Conservation (phyloP, 2,329 filamentous ascomycete species). For the Rutstroemia sp. region DNA sequence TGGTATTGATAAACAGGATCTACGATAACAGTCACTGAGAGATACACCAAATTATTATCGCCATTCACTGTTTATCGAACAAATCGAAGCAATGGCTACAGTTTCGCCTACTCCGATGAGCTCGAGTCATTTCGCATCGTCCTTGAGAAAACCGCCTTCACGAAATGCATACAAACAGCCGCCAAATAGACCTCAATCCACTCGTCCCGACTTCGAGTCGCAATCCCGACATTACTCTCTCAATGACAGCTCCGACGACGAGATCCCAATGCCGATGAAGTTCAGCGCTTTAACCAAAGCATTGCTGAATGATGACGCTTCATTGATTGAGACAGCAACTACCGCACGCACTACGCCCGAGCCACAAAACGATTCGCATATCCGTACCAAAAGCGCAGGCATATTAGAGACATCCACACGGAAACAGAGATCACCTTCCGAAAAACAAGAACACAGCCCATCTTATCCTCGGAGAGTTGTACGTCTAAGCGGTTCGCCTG, state of each 20-base stretch:
- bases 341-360: constrained; percentile 15
- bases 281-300: constrained; percentile 90
- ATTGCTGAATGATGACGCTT: constrained; percentile 56
- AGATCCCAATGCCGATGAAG: constrained; percentile 81
- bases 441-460: constrained; percentile 21
- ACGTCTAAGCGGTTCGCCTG: constrained; percentile 28
- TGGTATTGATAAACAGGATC: constrained; percentile 20
- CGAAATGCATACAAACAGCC: constrained; percentile 47
- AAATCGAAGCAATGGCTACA: constrained; percentile 37
- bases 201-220: constrained; percentile 14
- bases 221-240: constrained; percentile 41
- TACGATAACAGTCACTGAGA: constrained; percentile 11
- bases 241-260: constrained; percentile 90
- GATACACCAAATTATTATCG: constrained; percentile 6
- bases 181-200: constrained; percentile 36
- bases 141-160: constrained; percentile 44
- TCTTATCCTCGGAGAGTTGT: constrained; percentile 25
- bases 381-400: constrained; percentile 15
- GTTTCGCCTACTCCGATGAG: constrained; percentile 50
- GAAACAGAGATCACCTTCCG: constrained; percentile 11
- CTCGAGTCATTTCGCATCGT: constrained; percentile 38
- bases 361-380: constrained; percentile 11
- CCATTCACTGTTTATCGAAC: background rate
- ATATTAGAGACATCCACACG: constrained; percentile 1
- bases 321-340: constrained; percentile 21